A percentile compares a stretch with the other conserved stretches of the same genome.
Evolutionary conservation across 2,329 filamentous ascomycete species (phyloP).

Genomic region (Neofusicoccum sp.): DNA sequence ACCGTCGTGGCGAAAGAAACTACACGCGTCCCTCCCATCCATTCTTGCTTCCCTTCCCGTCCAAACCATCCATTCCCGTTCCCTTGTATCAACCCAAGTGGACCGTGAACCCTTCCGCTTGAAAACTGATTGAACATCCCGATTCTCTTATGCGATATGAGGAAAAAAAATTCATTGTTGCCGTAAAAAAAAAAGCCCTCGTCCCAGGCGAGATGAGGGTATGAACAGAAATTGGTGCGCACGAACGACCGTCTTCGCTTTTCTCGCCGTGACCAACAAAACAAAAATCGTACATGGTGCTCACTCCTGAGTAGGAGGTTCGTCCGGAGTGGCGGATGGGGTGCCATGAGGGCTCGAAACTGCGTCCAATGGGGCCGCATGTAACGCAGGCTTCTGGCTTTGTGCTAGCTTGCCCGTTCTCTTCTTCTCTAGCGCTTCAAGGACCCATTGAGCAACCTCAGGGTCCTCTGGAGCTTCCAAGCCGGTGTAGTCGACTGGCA

Average conservation of each 20-base stretch:
- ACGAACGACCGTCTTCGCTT: slow-evolving; percentile 1
- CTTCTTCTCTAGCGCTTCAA: slow-evolving; percentile 65
- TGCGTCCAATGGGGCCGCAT: slow-evolving; percentile 12
- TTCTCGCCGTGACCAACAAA: neutral
- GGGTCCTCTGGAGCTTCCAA: slow-evolving; percentile 52
- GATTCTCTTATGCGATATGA: neutral
- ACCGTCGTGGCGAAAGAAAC: neutral
- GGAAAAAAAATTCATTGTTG: slow-evolving; percentile 12
- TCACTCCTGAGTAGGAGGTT: neutral
- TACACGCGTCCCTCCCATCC: neutral
- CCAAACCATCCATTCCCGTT: neutral
- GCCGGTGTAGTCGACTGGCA: slow-evolving; percentile 32
- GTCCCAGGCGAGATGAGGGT: neutral
- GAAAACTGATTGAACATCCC: neutral
- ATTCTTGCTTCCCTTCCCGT: neutral
- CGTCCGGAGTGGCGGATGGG: neutral
- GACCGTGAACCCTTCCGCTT: neutral
- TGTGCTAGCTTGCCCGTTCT: slow-evolving; percentile 57
- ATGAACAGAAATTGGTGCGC: neutral
- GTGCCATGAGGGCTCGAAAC: slow-evolving; percentile 10
- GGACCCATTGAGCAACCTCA: slow-evolving; percentile 87
- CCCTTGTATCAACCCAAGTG: neutral
- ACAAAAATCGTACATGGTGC: slow-evolving; percentile 1
- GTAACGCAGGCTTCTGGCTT: slow-evolving; percentile 64
- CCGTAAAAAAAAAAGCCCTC: neutral